Percentiles rank a stretch among this genome's conserved stretches.
These are phyloP conservation scores for Arthrobotrys sphaeroides DNA, from an alignment of 2,329 filamentous ascomycete genomes.

Conservation along the genomic window DNA sequence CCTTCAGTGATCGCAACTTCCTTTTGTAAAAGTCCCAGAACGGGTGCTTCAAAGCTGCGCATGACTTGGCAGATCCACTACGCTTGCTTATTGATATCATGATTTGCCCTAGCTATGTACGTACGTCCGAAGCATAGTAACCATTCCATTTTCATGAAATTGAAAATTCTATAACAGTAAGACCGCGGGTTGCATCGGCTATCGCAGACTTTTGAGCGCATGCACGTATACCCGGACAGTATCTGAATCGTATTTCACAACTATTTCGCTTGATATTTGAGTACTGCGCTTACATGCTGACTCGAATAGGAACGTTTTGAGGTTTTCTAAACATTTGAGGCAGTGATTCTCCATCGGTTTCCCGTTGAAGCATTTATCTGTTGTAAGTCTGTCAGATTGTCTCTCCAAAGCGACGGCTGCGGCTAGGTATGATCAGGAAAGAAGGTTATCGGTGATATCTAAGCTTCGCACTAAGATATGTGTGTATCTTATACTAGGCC, in stretches of 20 bases:
- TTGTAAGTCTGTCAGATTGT: neutral
- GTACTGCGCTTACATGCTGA: neutral
- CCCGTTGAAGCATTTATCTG: neutral
- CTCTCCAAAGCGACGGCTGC: neutral
- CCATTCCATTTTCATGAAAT: too few species aligned
- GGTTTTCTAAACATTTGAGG: neutral
- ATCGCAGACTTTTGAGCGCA: too few species aligned
- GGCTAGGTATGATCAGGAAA: constrained; percentile 35
- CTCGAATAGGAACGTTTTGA: neutral
- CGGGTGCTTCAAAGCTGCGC: constrained; percentile 30
- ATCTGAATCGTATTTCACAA: neutral
- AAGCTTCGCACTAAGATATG: constrained; percentile 35
- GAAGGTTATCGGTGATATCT: constrained; percentile 38
- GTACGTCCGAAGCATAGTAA: too few species aligned
- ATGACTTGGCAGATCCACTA: constrained; percentile 7
- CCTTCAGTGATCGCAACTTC: constrained; percentile 30
- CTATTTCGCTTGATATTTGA: neutral
- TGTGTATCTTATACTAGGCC: neutral
- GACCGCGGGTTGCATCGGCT: too few species aligned
- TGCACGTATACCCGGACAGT: too few species aligned
- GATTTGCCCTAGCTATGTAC: too few species aligned
- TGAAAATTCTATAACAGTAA: too few species aligned
- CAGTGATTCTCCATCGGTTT: neutral
- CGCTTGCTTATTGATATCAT: neutral
- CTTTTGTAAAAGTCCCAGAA: constrained; percentile 13